Conservation (phyloP, 441 rosid genomes). For the Geranium incanum region DNA sequence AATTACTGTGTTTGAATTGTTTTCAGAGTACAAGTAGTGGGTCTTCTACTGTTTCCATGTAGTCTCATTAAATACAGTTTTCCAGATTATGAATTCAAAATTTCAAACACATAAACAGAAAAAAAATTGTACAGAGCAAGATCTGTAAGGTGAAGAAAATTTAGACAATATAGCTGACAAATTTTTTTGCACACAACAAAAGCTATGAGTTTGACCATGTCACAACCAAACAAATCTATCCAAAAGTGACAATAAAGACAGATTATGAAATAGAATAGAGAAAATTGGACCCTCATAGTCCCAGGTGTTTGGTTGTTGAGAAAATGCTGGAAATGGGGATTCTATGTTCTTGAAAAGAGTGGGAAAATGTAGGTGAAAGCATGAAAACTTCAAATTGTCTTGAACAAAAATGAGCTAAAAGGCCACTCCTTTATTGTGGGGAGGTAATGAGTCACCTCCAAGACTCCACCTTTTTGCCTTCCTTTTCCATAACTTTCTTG, state of each 20-base stretch:
- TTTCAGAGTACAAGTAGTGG: neutral
- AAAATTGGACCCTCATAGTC: neutral
- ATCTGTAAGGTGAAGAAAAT: neutral
- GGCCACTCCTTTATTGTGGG: neutral
- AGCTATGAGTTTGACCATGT: slow-evolving; percentile 7
- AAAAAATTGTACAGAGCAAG: slow-evolving; percentile 1
- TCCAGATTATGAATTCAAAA: neutral
- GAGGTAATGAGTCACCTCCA: neutral
- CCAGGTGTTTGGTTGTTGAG: slow-evolving; percentile 11
- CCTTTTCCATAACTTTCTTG: neutral
- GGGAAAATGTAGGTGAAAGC: neutral
- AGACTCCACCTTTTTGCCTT: slow-evolving; percentile 7
- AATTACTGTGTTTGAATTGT: neutral
- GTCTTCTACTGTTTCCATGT: neutral
- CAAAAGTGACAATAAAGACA: slow-evolving; percentile 11
- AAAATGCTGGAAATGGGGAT: neutral
- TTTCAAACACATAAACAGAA: neutral
- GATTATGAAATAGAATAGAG: neutral
- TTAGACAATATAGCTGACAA: neutral
- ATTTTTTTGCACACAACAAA: neutral
- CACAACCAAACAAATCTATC: slow-evolving; percentile 6
- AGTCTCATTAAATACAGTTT: neutral
- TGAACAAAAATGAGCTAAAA: neutral
- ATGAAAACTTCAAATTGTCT: neutral
- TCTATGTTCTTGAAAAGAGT: neutral